These are phyloP conservation scores for Mucor lusitanicus DNA, from an alignment of 371 early-diverging fungal species.

Conservation along the genomic window DNA sequence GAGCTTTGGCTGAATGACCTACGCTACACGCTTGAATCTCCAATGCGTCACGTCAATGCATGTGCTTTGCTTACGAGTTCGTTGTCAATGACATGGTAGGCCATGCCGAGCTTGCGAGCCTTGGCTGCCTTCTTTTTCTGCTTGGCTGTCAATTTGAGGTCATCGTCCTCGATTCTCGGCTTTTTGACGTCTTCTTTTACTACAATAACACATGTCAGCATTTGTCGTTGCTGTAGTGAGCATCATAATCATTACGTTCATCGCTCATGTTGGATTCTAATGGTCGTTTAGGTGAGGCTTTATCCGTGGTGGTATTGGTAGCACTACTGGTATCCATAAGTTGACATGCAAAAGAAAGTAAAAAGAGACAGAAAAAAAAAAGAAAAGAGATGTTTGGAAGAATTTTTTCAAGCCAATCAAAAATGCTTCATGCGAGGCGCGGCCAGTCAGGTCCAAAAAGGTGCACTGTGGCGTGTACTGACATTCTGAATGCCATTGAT, in stretches of 20 bases:
- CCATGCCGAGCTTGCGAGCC: constrained; percentile 22
- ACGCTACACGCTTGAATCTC: not conserved
- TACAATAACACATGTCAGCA: not conserved
- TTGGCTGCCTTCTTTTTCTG: constrained; percentile 22
- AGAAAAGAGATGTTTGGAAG: too few relatives aligned
- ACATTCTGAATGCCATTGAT: too few relatives aligned
- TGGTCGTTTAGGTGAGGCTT: not conserved
- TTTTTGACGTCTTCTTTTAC: constrained; percentile 4
- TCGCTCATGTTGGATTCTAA: not conserved
- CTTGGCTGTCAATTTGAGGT: constrained; percentile 14
- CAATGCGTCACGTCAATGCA: not conserved
- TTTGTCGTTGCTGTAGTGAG: not conserved
- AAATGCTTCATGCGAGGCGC: too few relatives aligned
- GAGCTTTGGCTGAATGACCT: constrained; percentile 25
- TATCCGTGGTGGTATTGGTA: not conserved
- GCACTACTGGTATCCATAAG: not conserved
- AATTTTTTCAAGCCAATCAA: too few relatives aligned
- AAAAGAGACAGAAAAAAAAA: too few relatives aligned
- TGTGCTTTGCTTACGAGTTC: constrained; percentile 12
- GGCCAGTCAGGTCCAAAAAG: too few relatives aligned
- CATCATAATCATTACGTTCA: not conserved
- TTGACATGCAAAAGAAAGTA: not conserved
- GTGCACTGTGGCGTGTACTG: too few relatives aligned
- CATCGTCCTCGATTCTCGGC: not conserved
- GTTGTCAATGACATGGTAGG: constrained; percentile 4